A percentile compares a stretch with the other conserved stretches of the same genome.
phyloP scores from a whole-genome alignment of 108 stramenopile species.

The Skeletonema marinoi region DNA sequence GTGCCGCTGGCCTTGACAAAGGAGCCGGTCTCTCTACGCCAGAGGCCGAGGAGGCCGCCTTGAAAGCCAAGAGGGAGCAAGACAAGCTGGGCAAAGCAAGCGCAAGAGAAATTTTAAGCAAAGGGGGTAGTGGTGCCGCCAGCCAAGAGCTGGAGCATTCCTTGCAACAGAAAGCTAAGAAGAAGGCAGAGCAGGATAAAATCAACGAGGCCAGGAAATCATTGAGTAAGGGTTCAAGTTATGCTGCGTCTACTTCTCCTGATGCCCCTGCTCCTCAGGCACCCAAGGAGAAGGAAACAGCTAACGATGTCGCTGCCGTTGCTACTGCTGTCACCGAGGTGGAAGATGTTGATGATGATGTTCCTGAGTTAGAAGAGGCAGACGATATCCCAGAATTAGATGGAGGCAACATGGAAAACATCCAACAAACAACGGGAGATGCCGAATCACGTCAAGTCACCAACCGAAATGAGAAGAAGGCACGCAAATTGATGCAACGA shows the following conservation, averaged over 20 bases:
- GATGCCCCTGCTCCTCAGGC: neutral
- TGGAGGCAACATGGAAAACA: neutral
- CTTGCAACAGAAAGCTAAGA: conserved; percentile 2
- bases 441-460: conserved; percentile 21
- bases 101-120: conserved; percentile 12
- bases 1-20: conserved; percentile 7
- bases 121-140: conserved; percentile 6
- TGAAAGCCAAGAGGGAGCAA: conserved; percentile 29
- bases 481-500: conserved; percentile 82
- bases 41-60: conserved; percentile 40
- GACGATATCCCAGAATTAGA: conserved; percentile 33
- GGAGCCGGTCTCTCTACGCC: conserved; percentile 36
- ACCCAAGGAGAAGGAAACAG: neutral
- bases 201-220: conserved; percentile 12
- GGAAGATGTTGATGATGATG: conserved; percentile 10
- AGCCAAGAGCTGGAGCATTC: neutral
- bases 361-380: conserved; percentile 19
- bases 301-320: neutral
- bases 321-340: neutral
- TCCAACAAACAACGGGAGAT: conserved; percentile 9
- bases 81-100: conserved; percentile 5
- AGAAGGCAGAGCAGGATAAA: conserved; percentile 22
- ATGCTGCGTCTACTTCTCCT: neutral
- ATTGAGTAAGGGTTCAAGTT: conserved; percentile 8
- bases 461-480: conserved; percentile 88